phyloP scores from a whole-genome alignment of 371 early-diverging fungal species.

The Funneliformis caledonium region DNA sequence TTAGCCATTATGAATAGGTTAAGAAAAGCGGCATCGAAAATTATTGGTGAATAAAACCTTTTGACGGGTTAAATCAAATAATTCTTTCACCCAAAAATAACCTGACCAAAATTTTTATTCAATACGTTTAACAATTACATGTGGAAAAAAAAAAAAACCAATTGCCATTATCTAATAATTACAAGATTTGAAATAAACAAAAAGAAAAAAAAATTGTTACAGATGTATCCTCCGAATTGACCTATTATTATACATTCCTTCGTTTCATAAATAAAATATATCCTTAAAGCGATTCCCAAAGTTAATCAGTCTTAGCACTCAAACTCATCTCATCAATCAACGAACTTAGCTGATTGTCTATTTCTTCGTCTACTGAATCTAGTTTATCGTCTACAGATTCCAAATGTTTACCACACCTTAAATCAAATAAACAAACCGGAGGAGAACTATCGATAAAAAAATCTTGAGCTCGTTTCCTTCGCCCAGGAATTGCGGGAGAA shows the following conservation, averaged over 20 bases:
- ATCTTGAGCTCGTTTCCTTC: background rate
- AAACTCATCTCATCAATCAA: background rate
- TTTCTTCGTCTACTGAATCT: background rate
- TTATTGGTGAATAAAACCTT: slow-evolving; percentile 46
- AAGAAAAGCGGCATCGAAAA: slow-evolving; percentile 85
- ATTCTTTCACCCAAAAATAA: too few relatives aligned
- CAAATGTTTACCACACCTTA: background rate
- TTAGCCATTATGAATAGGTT: slow-evolving; percentile 98
- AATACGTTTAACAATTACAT: too few relatives aligned
- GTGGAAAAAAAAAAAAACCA: too few relatives aligned
- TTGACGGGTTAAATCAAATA: too few relatives aligned
- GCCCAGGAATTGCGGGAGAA: background rate
- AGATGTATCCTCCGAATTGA: too few relatives aligned
- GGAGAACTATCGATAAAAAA: background rate
- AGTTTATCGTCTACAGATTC: background rate
- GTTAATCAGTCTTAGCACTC: background rate
- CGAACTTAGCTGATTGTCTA: background rate
- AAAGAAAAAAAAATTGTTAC: too few relatives aligned
- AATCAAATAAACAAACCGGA: background rate
- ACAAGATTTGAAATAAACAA: too few relatives aligned
- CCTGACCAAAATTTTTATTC: too few relatives aligned
- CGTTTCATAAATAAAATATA: too few relatives aligned
- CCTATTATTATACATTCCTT: too few relatives aligned
- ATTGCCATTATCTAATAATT: too few relatives aligned
- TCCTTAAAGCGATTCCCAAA: background rate